Evolutionary conservation across 2,329 filamentous ascomycete species (phyloP).

Genomic region (Aspergillus calidoustus): DNA sequence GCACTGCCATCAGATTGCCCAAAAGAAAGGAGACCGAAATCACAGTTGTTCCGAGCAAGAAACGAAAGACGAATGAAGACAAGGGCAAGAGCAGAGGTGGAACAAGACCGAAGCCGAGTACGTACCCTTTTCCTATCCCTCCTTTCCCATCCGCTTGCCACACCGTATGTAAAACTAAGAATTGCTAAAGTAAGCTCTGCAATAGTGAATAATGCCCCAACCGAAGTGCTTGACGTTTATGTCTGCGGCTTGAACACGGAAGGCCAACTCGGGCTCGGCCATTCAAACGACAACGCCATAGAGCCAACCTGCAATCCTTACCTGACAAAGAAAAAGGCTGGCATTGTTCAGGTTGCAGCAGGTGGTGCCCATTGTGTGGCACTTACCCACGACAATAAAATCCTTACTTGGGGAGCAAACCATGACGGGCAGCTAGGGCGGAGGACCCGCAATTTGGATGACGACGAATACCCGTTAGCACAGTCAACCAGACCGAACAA

Average conservation of each 20-base stretch:
- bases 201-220: constrained; percentile 52
- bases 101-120: not conserved
- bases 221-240: constrained; percentile 69
- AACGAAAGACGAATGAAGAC: not conserved
- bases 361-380: constrained; percentile 77
- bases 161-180: not conserved
- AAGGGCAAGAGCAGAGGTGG: not conserved
- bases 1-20: not conserved
- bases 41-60: not conserved
- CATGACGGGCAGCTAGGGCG: constrained; percentile 78
- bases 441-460: constrained; percentile 55
- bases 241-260: constrained; percentile 77
- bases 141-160: not conserved
- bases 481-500: constrained; percentile 43
- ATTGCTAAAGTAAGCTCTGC: constrained; percentile 1
- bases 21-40: not conserved
- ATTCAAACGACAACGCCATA: constrained; percentile 64
- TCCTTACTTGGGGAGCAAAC: constrained; percentile 88
- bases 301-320: constrained; percentile 70
- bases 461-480: not conserved
- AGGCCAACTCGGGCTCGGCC: constrained; percentile 79
- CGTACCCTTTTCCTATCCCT: not conserved
- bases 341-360: constrained; percentile 62
- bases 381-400: constrained; percentile 76
- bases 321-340: constrained; percentile 58